phyloP scores from a whole-genome alignment of 495 filamentous ascomycete species.

The Daldinia loculata region DNA sequence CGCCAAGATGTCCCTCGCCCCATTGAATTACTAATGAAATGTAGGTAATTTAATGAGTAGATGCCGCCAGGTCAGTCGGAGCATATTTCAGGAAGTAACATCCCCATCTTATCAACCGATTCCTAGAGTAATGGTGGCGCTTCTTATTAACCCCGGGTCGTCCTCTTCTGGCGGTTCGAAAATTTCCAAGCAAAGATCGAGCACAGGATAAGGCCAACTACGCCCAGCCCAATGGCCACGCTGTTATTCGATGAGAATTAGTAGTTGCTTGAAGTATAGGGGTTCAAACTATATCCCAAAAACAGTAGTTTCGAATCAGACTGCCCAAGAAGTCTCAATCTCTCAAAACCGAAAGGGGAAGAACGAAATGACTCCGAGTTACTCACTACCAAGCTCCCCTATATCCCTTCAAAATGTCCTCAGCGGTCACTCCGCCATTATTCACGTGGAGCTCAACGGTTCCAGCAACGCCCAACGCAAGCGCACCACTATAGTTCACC shows the following conservation, averaged over 20 bases:
- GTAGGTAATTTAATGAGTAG: neutral
- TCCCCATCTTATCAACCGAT: neutral
- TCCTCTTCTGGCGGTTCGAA: slow-evolving; percentile 32
- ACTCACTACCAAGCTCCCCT: slow-evolving; percentile 51
- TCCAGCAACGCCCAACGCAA: slow-evolving; percentile 60
- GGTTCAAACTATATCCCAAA: neutral
- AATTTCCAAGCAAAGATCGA: slow-evolving; percentile 42
- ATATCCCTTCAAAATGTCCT: slow-evolving; percentile 52
- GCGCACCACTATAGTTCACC: slow-evolving; percentile 57
- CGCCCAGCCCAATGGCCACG: slow-evolving; percentile 40
- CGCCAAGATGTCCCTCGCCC: neutral
- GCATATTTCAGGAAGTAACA: neutral
- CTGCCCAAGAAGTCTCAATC: neutral
- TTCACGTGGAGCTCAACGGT: slow-evolving; percentile 54
- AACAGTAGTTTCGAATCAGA: neutral
- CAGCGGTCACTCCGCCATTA: slow-evolving; percentile 43
- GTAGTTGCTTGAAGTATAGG: neutral
- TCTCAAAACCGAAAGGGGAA: neutral
- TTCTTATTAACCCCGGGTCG: neutral
- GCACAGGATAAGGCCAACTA: slow-evolving; percentile 39
- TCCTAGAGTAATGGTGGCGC: neutral
- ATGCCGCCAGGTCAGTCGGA: neutral
- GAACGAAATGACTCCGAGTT: neutral
- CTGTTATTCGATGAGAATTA: slow-evolving; percentile 16
- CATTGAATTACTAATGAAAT: slow-evolving; percentile 16